phyloP scores from a whole-genome alignment of 352 stramenopile genomes.

The Globisporangium acanthophoron region DNA sequence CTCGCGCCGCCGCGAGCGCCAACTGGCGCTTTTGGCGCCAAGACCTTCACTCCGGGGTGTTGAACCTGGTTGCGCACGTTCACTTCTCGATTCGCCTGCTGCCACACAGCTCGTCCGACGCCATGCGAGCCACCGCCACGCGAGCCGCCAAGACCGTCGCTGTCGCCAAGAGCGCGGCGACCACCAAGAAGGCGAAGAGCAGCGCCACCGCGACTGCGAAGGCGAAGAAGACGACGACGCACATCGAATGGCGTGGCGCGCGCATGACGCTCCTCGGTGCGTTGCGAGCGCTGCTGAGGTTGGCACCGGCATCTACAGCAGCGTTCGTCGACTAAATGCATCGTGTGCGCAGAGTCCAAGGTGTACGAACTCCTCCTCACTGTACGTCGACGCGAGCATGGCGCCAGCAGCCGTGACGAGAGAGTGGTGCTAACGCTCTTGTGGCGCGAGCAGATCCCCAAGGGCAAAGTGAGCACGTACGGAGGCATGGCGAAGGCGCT shows the following conservation, averaged over 20 bases:
- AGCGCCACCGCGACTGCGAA: constrained; percentile 15
- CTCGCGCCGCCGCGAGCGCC: background rate
- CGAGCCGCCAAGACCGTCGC: constrained; percentile 5
- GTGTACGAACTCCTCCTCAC: constrained; percentile 80
- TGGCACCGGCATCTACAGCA: too few species aligned
- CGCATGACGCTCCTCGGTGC: constrained; percentile 71
- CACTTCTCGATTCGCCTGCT: background rate
- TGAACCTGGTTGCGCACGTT: background rate
- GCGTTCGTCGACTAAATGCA: too few species aligned
- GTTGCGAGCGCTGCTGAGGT: background rate
- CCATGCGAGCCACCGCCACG: constrained; percentile 1
- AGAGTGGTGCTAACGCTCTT: background rate
- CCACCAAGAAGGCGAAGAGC: constrained; percentile 3
- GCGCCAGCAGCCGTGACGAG: background rate
- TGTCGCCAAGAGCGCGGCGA: background rate
- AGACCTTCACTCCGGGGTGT: background rate
- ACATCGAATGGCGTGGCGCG: constrained; percentile 65
- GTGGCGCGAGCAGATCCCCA: constrained; percentile 40
- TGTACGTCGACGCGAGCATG: constrained; percentile 18
- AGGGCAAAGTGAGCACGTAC: constrained; percentile 79
- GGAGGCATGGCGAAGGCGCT: constrained; percentile 55
- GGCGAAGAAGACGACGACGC: constrained; percentile 24
- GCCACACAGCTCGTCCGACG: background rate
- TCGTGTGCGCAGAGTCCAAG: constrained; percentile 36
- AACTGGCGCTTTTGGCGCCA: background rate